phyloP scores from a whole-genome alignment of 2,329 filamentous ascomycete species.

The Fusarium sp. region DNA sequence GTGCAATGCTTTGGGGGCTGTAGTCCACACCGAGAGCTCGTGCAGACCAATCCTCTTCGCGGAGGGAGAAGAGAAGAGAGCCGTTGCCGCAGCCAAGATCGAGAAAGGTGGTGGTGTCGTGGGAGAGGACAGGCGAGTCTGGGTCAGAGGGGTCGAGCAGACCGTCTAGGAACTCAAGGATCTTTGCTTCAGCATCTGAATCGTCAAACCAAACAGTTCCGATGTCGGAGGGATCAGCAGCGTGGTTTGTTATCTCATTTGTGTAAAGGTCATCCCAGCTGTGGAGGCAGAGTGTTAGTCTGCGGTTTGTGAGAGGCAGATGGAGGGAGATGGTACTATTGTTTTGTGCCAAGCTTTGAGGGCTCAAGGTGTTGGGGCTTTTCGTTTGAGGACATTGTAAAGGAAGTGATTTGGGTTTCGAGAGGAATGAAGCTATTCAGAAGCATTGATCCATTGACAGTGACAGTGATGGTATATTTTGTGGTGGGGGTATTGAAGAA shows the following conservation, averaged over 20 bases:
- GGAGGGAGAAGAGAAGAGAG: conserved; percentile 85
- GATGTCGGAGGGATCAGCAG: conserved; percentile 78
- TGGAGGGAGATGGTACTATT: conserved; percentile 73
- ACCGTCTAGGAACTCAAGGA: conserved; percentile 74
- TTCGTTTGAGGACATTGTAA: conserved; percentile 37
- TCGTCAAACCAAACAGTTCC: conserved; percentile 98
- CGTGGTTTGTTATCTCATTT: conserved; percentile 77
- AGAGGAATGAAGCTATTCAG: conserved; percentile 21
- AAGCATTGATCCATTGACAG: neutral
- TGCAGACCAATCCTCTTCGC: conserved; percentile 73
- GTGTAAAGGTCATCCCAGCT: conserved; percentile 84
- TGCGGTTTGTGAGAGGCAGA: neutral
- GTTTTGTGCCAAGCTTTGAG: conserved; percentile 85
- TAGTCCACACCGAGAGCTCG: conserved; percentile 91
- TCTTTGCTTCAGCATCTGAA: conserved; percentile 85
- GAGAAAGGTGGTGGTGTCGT: conserved; percentile 70
- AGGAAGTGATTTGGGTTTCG: neutral
- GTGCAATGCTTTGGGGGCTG: conserved; percentile 76
- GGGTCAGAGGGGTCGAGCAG: conserved; percentile 45
- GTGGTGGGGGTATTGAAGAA: conserved; percentile 40
- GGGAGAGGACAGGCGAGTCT: conserved; percentile 37
- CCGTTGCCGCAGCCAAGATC: conserved; percentile 97
- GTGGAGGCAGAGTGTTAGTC: conserved; percentile 21
- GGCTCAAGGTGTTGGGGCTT: conserved; percentile 78
- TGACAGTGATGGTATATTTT: conserved; percentile 4